These are phyloP conservation scores for Gymnopilus dilepis DNA, from an alignment of 768 basidiomycete species.

Conservation along the genomic window DNA sequence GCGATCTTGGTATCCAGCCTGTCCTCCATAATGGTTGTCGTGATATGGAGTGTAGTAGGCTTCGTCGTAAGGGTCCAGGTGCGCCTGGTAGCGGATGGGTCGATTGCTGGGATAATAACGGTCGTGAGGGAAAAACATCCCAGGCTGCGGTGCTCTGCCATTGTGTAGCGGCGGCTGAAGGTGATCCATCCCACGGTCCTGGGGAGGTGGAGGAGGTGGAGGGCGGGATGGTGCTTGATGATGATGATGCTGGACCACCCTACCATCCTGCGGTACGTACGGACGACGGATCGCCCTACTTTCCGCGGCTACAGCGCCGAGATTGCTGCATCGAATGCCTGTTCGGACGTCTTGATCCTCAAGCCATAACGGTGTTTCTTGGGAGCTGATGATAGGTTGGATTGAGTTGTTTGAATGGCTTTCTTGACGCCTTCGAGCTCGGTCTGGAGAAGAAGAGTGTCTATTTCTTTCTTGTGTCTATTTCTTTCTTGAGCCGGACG, in stretches of 20 bases:
- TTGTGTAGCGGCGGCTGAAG: too few relatives aligned
- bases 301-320: not conserved
- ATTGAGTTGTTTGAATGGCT: not conserved
- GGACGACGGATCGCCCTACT: too few relatives aligned
- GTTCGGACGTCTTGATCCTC: constrained; percentile 34
- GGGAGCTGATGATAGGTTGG: not conserved
- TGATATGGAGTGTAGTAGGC: not conserved
- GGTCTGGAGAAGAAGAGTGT: constrained; percentile 27
- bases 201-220: too few relatives aligned
- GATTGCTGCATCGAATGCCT: constrained; percentile 31
- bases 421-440: not conserved
- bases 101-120: not conserved
- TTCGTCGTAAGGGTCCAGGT: not conserved
- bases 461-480: constrained; percentile 26
- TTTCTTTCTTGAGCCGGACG: constrained; percentile 35
- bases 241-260: too few relatives aligned
- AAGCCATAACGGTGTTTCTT: constrained; percentile 36
- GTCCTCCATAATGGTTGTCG: not conserved
- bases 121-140: not conserved
- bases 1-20: not conserved
- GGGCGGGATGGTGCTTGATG: too few relatives aligned
- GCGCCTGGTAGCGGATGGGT: not conserved
- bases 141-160: not conserved
- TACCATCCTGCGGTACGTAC: too few relatives aligned
- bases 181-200: too few relatives aligned